Evolutionary conservation across 108 stramenopile genomes (phyloP).

Genomic region (Nitzschia sp.): DNA sequence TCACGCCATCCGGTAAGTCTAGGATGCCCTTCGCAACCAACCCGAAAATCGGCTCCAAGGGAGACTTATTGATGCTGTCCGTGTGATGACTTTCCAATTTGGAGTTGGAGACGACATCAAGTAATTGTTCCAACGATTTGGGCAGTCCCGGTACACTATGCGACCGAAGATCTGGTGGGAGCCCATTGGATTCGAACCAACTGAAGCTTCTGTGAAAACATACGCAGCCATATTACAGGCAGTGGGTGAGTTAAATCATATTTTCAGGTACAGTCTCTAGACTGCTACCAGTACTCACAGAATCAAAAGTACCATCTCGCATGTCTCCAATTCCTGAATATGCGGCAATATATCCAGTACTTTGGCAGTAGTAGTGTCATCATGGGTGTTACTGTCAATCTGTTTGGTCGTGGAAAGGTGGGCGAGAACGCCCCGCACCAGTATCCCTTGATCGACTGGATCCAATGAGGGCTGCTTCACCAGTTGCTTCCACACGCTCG

Average conservation of each 20-base stretch:
- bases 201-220: not conserved
- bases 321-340: not conserved
- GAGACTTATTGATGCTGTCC: not conserved
- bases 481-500: not conserved
- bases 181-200: not conserved
- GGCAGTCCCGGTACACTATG: not conserved
- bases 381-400: not conserved
- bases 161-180: not conserved
- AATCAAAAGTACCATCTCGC: not conserved
- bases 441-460: not conserved
- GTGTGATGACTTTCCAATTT: not conserved
- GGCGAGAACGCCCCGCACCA: not conserved
- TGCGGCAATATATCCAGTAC: not conserved
- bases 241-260: no score
- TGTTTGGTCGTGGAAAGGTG: not conserved
- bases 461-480: not conserved
- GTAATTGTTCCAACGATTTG: not conserved
- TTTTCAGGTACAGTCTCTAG: no score
- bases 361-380: not conserved
- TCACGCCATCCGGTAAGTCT: not conserved
- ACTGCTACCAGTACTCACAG: conserved; percentile 5
- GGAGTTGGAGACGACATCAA: not conserved
- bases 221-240: no score
- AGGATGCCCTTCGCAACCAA: not conserved
- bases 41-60: not conserved